These are phyloP conservation scores for Gonapodya sp. DNA, from an alignment of 192 early-diverging fungal species.

Conservation along the genomic window DNA sequence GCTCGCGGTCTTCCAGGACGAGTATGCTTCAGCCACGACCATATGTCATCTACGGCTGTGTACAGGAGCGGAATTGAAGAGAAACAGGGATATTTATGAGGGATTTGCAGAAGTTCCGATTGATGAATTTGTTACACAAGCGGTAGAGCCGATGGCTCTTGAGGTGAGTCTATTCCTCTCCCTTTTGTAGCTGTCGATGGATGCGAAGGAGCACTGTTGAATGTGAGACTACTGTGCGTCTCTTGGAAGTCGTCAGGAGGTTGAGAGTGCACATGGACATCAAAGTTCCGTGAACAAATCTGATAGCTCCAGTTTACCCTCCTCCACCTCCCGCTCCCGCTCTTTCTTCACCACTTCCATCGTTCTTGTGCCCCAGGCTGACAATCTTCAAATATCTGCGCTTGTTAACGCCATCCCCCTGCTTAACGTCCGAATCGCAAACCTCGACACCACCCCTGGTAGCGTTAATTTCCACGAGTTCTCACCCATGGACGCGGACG, in stretches of 20 bases:
- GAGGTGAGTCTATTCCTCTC: neutral
- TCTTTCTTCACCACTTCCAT: neutral
- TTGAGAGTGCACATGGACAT: no score
- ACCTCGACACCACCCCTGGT: neutral
- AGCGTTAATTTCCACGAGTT: slow-evolving; percentile 5
- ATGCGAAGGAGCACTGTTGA: no score
- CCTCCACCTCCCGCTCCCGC: no score
- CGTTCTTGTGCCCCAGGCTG: neutral
- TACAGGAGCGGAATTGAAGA: neutral
- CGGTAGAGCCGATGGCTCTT: slow-evolving; percentile 6
- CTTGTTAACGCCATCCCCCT: neutral
- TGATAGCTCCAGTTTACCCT: no score
- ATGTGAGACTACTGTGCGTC: neutral
- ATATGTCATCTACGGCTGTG: slow-evolving; percentile 5
- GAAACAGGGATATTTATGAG: neutral
- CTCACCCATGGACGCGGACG: slow-evolving; percentile 8
- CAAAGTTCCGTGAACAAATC: no score
- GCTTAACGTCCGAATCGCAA: neutral
- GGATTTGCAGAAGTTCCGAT: slow-evolving; percentile 6
- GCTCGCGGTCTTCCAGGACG: neutral
- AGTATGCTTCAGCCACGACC: neutral
- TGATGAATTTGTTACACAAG: neutral
- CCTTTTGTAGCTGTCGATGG: no score
- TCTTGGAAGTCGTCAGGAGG: neutral
- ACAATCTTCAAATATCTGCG: slow-evolving; percentile 5